Percentiles rank a stretch among this genome's conserved stretches.
Conservation (phyloP, 352 stramenopile genomes). For the Phytopythium montanum region DNA sequence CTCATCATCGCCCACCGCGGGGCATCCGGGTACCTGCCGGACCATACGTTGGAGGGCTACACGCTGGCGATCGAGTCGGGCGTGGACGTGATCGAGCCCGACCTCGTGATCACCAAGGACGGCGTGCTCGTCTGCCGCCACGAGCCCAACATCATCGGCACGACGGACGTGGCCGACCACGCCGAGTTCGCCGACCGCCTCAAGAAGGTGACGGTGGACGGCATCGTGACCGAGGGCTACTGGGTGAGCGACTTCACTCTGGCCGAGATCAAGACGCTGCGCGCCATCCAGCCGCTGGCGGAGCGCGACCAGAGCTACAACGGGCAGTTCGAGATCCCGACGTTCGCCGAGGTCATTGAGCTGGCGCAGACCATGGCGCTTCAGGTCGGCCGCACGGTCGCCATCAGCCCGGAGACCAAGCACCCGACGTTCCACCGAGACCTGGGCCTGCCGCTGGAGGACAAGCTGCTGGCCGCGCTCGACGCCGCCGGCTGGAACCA, state of each 20-base stretch:
- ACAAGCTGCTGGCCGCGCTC: conserved; percentile 71
- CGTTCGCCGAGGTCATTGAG: conserved; percentile 86
- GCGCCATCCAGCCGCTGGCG: conserved; percentile 70
- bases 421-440: conserved; percentile 73
- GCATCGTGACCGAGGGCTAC: conserved; percentile 58
- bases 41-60: conserved; percentile 90
- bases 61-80: conserved; percentile 86
- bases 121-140: conserved; percentile 82
- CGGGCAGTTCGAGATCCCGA: conserved; percentile 84
- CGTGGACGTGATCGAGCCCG: conserved; percentile 91
- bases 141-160: conserved; percentile 86
- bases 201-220: conserved; percentile 55
- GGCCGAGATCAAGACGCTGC: conserved; percentile 86
- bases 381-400: conserved; percentile 55
- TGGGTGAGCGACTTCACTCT: conserved; percentile 92
- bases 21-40: conserved; percentile 85
- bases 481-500: conserved; percentile 65
- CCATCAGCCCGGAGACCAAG: conserved; percentile 90
- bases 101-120: conserved; percentile 88
- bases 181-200: conserved; percentile 69
- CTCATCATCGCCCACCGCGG: conserved; percentile 83
- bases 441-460: conserved; percentile 68
- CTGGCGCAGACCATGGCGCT: conserved; percentile 66
- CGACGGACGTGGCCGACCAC: conserved; percentile 82
- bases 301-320: conserved; percentile 82